Base-by-base conservation (phyloP, 2,329 filamentous ascomycete genomes). In the Talaromyces islandicus region DNA sequence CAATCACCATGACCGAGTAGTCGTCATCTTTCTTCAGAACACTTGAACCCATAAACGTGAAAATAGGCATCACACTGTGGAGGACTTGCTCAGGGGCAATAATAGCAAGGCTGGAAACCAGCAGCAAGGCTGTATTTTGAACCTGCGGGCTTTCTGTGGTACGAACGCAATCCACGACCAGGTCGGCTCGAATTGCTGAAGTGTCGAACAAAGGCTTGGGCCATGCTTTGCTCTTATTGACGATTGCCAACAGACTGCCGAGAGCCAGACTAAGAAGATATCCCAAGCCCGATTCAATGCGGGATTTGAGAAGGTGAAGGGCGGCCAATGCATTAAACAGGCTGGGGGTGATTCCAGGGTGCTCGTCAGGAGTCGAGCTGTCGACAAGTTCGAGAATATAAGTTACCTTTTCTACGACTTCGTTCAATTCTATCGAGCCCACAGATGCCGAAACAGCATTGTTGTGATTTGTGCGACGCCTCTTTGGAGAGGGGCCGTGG, bases 51-150 rank as follows among this genome's bases (percentile, higher is more conserved):
- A 97, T 97, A 72, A 97, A 97, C 0, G 94, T 97, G 77, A 99
- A 99, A 57, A 99, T 93, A 12, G 94, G 94, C 94, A 99, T 99
- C 58, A 99, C 91, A 67, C 92, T 97, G 76, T 99, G 93, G 60
- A 99, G 82, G 3, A 99, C 91, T 54, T 96, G 80, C 72, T 96
- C 92, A 0, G 95, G 94, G 0, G 91, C 91, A 66, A 92, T 90
- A 43, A 88, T 88, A 24, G 94, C 93, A 46, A 99, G 81, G 60
- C 87, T 89, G 25, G 93, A 92, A 60, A 97, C 90, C 27, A 99
- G 81, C 9, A 97, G 84, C 14, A 99, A 81, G 4, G 94, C 92
- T 6, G 89, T 87, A 70, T 96, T 97, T 71, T 97, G 95, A 7
- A 99, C 92, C 64, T 96, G 91, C 0, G 92, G 92, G 72, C 90